Percentiles rank a stretch among this genome's conserved stretches.
phyloP scores from a whole-genome alignment of 129 eudicot species.

The Silybum marianum region DNA sequence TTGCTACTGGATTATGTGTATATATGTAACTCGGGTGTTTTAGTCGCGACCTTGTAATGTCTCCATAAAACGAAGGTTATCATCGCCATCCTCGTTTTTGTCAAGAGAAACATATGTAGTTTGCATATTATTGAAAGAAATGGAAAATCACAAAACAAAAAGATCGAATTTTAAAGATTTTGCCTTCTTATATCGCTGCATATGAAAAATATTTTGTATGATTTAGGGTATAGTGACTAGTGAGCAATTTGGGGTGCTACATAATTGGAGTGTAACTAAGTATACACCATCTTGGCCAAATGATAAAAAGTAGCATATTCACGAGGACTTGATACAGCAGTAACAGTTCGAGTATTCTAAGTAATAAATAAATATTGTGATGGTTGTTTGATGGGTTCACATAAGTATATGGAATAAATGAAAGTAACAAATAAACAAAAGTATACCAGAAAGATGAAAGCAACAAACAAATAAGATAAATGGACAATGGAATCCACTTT shows the following conservation, averaged over 20 bases:
- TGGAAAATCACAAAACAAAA: not conserved
- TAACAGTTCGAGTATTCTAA: not conserved
- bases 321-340: not conserved
- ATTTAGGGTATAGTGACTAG: not conserved
- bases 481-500: too few relatives aligned
- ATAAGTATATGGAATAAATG: too few relatives aligned
- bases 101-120: not conserved
- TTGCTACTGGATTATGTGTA: constrained; percentile 9
- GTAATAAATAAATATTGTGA: not conserved
- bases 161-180: not conserved
- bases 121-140: not conserved
- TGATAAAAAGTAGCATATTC: not conserved
- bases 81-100: constrained; percentile 2
- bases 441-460: too few relatives aligned
- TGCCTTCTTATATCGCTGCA: not conserved
- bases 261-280: not conserved
- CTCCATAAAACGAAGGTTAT: constrained; percentile 9
- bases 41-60: not conserved
- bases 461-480: too few relatives aligned
- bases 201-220: constrained; percentile 1
- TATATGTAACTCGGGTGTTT: not conserved
- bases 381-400: not conserved
- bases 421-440: too few relatives aligned
- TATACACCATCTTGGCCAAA: not conserved
- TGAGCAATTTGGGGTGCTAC: not conserved